These are phyloP conservation scores for Thalia dealbata DNA, from an alignment of 176 grass and related monocot species.

Conservation along the genomic window DNA sequence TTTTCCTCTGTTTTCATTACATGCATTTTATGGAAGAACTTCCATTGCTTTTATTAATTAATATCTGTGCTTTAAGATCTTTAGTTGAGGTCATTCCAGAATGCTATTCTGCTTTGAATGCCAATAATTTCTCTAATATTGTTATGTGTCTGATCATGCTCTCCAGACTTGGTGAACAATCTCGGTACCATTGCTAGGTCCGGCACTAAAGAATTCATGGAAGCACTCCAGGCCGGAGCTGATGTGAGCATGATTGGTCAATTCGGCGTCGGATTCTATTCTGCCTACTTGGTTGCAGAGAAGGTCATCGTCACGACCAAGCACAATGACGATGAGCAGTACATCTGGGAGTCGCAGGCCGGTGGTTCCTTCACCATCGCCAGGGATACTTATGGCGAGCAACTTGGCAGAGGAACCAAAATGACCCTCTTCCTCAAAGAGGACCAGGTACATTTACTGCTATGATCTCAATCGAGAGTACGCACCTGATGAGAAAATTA, in stretches of 20 bases:
- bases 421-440: constrained; percentile 56
- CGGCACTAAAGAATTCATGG: constrained; percentile 56
- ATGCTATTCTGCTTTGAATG: no score
- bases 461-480: no score
- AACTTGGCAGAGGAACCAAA: constrained; percentile 50
- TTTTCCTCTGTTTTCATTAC: no score
- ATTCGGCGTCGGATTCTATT: constrained; percentile 6
- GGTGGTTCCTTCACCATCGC: constrained; percentile 50
- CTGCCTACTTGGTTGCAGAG: constrained; percentile 50
- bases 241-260: constrained; percentile 63
- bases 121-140: no score
- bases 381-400: constrained; percentile 32
- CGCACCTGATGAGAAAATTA: no score
- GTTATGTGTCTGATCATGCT: no score
- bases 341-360: not conserved
- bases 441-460: constrained; percentile 17
- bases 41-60: no score
- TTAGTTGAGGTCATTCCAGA: no score
- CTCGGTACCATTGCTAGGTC: constrained; percentile 53
- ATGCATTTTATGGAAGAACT: no score
- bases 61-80: no score
- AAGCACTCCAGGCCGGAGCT: constrained; percentile 37
- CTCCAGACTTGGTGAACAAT: constrained; percentile 33
- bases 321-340: constrained; percentile 77
- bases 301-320: constrained; percentile 56